Evolutionary conservation across 2,329 filamentous ascomycete genomes (phyloP).

Genomic region (Aureobasidium sp.): DNA sequence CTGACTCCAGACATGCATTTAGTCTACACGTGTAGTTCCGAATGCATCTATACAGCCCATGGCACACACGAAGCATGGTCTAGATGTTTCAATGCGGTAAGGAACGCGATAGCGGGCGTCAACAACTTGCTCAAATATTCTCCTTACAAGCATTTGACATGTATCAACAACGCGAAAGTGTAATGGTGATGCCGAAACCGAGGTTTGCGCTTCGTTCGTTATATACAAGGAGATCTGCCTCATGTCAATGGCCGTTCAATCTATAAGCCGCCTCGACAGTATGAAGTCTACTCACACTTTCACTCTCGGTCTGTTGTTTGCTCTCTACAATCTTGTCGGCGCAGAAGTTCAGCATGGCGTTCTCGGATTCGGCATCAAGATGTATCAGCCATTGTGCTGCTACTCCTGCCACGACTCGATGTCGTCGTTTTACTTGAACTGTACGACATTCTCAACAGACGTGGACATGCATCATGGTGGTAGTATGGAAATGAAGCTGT

Average conservation of each 20-base stretch:
- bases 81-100: neutral
- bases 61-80: neutral
- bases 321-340: neutral
- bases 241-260: neutral
- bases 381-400: conserved; percentile 24
- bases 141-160: neutral
- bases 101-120: neutral
- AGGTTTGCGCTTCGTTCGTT: neutral
- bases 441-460: conserved; percentile 3
- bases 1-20: neutral
- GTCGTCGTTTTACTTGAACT: conserved; percentile 9
- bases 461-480: neutral
- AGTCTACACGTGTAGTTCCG: neutral
- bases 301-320: neutral
- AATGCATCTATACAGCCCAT: neutral
- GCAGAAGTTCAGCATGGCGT: conserved; percentile 18
- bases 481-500: conserved; percentile 2
- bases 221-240: neutral
- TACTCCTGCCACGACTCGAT: conserved; percentile 22
- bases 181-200: neutral
- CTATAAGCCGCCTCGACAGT: neutral
- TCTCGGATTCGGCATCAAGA: conserved; percentile 22
- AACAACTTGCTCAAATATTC: conserved; percentile 3
- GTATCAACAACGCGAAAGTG: neutral
- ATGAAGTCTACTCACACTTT: neutral